Evolutionary conservation across 495 filamentous ascomycete genomes (phyloP).

Genomic region (Xylaria cubensis): DNA sequence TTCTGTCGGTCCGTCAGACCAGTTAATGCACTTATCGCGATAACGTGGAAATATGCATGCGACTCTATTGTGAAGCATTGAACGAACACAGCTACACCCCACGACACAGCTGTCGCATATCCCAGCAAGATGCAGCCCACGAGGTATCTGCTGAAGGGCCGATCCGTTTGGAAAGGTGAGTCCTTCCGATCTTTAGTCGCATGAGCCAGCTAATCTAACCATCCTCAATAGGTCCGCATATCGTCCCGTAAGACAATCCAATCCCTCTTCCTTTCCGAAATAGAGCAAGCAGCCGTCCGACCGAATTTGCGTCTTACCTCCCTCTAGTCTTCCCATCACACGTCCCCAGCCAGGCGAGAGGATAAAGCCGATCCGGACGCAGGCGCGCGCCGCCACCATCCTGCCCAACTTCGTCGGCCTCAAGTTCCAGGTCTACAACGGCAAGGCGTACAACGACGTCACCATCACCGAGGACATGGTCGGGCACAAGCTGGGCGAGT

Average conservation of each 20-base stretch:
- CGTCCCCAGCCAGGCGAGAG: slow-evolving; percentile 67
- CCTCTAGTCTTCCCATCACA: slow-evolving; percentile 70
- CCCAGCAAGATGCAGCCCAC: slow-evolving; percentile 59
- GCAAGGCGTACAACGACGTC: slow-evolving; percentile 89
- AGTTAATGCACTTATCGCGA: slow-evolving; percentile 28
- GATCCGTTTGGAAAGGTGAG: slow-evolving; percentile 66
- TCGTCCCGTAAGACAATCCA: slow-evolving; percentile 67
- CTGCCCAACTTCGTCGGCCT: slow-evolving; percentile 95
- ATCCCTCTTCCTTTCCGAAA: background rate
- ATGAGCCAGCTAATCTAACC: slow-evolving; percentile 20
- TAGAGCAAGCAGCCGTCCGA: slow-evolving; percentile 20
- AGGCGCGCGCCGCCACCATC: slow-evolving; percentile 90
- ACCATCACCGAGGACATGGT: slow-evolving; percentile 97
- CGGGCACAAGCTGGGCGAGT: slow-evolving; percentile 95
- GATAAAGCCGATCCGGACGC: slow-evolving; percentile 80
- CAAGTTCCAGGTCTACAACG: slow-evolving; percentile 93
- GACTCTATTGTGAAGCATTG: background rate
- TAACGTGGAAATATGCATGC: slow-evolving; percentile 2
- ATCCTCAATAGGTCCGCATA: slow-evolving; percentile 64
- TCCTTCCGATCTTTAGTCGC: background rate
- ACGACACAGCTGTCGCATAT: slow-evolving; percentile 16
- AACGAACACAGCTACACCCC: background rate
- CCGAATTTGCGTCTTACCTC: too few relatives aligned
- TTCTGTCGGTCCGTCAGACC: background rate
- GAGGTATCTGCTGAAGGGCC: slow-evolving; percentile 55